A percentile compares a stretch with the other conserved stretches of the same genome.
These are phyloP conservation scores for Lotus japonicus DNA, from an alignment of 306 rosid species.

Conservation along the genomic window DNA sequence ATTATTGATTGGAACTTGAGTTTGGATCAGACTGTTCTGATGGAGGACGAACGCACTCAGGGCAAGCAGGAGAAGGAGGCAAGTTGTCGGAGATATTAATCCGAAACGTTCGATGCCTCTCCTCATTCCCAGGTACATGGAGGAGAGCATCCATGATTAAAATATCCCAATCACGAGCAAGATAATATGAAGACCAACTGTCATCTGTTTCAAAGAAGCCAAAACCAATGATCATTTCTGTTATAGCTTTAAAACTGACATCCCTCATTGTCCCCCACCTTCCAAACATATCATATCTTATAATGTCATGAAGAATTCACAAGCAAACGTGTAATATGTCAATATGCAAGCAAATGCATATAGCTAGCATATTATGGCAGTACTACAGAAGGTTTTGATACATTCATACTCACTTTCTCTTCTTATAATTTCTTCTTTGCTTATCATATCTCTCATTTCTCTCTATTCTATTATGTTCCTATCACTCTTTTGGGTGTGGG, in stretches of 20 bases:
- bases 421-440: no score
- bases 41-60: constrained; percentile 32
- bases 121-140: constrained; percentile 78
- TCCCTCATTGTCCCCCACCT: neutral
- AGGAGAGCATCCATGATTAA: constrained; percentile 88
- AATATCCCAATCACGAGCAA: constrained; percentile 80
- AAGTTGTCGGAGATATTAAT: constrained; percentile 44
- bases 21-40: constrained; percentile 34
- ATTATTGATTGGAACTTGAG: constrained; percentile 27
- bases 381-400: no score
- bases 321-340: neutral
- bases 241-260: constrained; percentile 1
- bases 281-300: neutral
- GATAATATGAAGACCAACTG: constrained; percentile 62
- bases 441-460: no score
- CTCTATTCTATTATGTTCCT: no score
- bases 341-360: neutral
- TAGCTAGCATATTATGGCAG: no score
- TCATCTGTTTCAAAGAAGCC: constrained; percentile 45
- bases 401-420: no score
- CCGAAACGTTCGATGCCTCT: constrained; percentile 52
- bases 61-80: constrained; percentile 42
- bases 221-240: constrained; percentile 5
- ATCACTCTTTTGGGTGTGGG: no score
- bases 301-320: neutral